Base-by-base conservation (phyloP, 352 stramenopile species). In the Blastocystis sp. region DNA sequence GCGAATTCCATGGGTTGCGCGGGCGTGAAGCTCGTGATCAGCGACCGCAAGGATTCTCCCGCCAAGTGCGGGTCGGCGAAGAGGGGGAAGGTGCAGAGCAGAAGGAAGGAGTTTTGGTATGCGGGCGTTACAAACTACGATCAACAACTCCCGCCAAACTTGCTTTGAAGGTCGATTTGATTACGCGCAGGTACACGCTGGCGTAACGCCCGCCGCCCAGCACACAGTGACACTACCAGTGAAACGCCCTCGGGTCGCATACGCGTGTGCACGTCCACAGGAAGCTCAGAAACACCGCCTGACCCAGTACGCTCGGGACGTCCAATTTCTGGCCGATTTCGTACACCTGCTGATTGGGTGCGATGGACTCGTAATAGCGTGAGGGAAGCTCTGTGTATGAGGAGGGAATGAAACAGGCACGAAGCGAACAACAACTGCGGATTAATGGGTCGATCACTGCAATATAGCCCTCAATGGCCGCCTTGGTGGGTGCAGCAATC, bases 261-360 rank as follows among this genome's bases (percentile, higher is more conserved):
- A 84, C 74, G 38, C 74, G 74, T 3, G 74, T 84, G 60, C 57
- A 63, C n/a, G 38, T 48, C 74, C 74, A 84, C 7, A 84, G 10
- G 3, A 84, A 54, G 14, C 28, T 43, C n/a, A 84, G 42, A 17
- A 84, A 64, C 11, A 34, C 45, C 3, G 57, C 34, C 57, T 84
- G 74, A 19, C 74, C 74, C 17, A 84, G 43, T 19, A 84, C 60
- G 6, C 38, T 45, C 3, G 74, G 74, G 28, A 84, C 66, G 66
- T 84, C 74, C 9, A 84, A 43, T 38, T 9, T 38, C 4, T 21
- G 11, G 2, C n/a, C 52, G 11, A 84, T 42, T 57, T 84, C 52
- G 24, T 69, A 19, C 2, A 84, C 24, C 21, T 68, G 52, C 1
- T 61, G 4, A 19, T 68, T 43, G 7, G 74, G 52, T 45, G 28